Conservation (phyloP, 1,139 yeast genomes). For the Pichia sp. region DNA sequence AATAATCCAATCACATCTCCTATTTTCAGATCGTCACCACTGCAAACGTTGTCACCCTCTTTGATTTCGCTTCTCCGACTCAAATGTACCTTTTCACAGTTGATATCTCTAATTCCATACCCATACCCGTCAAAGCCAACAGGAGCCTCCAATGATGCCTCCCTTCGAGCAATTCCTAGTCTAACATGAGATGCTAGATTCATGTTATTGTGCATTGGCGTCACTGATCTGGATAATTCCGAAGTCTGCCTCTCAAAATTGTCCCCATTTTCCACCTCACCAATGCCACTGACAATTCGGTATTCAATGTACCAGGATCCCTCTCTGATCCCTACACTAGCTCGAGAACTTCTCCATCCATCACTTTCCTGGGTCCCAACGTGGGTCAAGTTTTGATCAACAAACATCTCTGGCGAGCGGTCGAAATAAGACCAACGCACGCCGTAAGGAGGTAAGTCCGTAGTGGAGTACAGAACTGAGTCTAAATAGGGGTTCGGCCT, state of each 20-base stretch:
- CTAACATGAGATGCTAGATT: conserved; percentile 48
- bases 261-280: conserved; percentile 38
- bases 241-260: neutral
- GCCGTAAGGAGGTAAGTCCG: conserved; percentile 66
- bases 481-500: conserved; percentile 61
- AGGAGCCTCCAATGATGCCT: conserved; percentile 90
- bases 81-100: conserved; percentile 74
- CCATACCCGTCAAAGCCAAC: conserved; percentile 95
- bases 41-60: conserved; percentile 29
- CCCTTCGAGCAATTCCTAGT: conserved; percentile 77
- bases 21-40: conserved; percentile 43
- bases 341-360: conserved; percentile 81
- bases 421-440: conserved; percentile 71
- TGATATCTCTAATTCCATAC: conserved; percentile 78
- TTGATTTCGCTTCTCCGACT: conserved; percentile 52
- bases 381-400: conserved; percentile 41
- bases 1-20: conserved; percentile 85
- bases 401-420: conserved; percentile 55
- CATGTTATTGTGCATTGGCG: conserved; percentile 7
- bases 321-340: conserved; percentile 71
- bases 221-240: conserved; percentile 9
- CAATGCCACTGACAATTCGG: conserved; percentile 42
- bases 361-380: conserved; percentile 45
- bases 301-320: conserved; percentile 83
- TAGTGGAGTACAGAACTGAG: conserved; percentile 63